Evolutionary conservation across 805 yeast genomes (phyloP).

Genomic region (Myxozyma udenii): DNA sequence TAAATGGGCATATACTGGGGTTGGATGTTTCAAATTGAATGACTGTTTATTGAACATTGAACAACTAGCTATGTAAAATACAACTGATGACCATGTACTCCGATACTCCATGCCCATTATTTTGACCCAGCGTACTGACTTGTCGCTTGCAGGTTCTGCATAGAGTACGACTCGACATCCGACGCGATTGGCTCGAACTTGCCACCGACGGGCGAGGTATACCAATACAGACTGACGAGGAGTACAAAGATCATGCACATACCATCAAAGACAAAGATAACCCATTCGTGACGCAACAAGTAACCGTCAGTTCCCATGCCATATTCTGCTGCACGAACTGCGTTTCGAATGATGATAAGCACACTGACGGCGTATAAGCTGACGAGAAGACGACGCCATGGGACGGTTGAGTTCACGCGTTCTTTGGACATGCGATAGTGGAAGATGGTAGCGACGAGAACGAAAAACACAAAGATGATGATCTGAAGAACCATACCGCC

Average conservation of each 20-base stretch:
- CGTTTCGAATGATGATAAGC: slow-evolving; percentile 6
- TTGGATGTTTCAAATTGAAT: too few species aligned
- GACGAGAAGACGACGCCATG: neutral
- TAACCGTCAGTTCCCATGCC: slow-evolving; percentile 6
- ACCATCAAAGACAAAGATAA: slow-evolving; percentile 7
- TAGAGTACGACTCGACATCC: too few species aligned
- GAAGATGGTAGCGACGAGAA: slow-evolving; percentile 30
- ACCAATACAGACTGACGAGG: neutral
- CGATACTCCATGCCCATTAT: too few species aligned
- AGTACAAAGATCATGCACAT: slow-evolving; percentile 3
- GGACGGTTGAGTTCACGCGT: neutral
- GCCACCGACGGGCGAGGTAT: too few species aligned
- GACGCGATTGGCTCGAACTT: too few species aligned
- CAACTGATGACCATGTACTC: too few species aligned
- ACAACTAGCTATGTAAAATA: too few species aligned
- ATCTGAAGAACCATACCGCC: slow-evolving; percentile 40
- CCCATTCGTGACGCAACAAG: slow-evolving; percentile 6
- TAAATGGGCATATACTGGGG: too few species aligned
- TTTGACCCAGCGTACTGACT: too few species aligned
- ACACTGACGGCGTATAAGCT: slow-evolving; percentile 1
- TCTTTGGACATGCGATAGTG: slow-evolving; percentile 2
- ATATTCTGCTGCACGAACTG: slow-evolving; percentile 5
- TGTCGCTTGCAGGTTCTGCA: too few species aligned
- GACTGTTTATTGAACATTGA: too few species aligned
- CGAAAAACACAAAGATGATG: slow-evolving; percentile 36